Evolutionary conservation across 345 rosid species (phyloP).

Genomic region (Pistacia atlantica): DNA sequence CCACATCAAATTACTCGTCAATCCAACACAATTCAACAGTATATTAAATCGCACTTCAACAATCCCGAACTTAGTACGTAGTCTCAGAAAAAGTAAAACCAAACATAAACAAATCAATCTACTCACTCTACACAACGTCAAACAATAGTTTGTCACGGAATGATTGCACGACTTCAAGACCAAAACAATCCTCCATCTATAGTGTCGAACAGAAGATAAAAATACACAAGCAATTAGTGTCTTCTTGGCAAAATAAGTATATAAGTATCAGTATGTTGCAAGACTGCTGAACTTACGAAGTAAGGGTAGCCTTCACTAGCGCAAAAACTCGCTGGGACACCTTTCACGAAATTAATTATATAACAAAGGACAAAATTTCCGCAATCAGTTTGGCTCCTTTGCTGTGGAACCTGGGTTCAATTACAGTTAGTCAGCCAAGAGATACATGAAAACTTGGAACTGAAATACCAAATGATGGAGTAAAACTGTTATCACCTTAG

Average conservation of each 20-base stretch:
- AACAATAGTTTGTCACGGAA: no score
- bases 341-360: constrained; percentile 35
- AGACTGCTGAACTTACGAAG: constrained; percentile 34
- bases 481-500: constrained; percentile 33
- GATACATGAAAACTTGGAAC: not conserved
- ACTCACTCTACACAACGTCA: no score
- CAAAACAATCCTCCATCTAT: constrained; percentile 32
- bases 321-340: constrained; percentile 7
- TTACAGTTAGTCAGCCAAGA: not conserved
- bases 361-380: constrained; percentile 46
- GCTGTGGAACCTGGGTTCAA: constrained; percentile 46
- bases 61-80: no score
- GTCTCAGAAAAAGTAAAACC: no score
- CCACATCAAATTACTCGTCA: no score
- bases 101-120: no score
- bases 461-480: not conserved
- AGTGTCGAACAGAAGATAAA: not conserved
- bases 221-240: not conserved
- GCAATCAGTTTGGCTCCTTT: constrained; percentile 41
- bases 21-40: no score
- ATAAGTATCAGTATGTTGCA: not conserved
- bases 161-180: no score
- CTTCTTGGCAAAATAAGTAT: not conserved
- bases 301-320: constrained; percentile 42
- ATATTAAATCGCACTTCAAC: no score